Conservation (phyloP, 2,329 filamentous ascomycete genomes). For the Cladophialophora yegresii region DNA sequence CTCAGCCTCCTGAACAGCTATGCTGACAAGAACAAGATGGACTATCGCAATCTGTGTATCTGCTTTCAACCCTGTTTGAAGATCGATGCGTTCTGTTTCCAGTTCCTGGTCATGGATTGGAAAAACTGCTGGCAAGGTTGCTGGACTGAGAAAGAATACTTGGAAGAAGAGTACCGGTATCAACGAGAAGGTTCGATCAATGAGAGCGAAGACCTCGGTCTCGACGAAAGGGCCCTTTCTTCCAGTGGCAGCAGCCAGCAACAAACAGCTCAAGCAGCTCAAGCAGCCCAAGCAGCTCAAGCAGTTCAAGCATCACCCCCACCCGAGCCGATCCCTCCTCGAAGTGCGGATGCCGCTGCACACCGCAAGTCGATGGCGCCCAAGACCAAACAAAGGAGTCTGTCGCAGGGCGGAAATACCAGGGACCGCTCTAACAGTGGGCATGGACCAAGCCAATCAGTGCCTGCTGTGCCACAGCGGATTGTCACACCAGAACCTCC, state of each 20-base stretch:
- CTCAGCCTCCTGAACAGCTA: constrained; percentile 88
- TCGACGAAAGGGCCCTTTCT: constrained; percentile 61
- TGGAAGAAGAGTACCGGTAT: constrained; percentile 56
- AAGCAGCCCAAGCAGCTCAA: no score
- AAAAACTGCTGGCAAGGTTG: constrained; percentile 96
- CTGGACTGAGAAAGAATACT: constrained; percentile 80
- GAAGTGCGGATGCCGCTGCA: constrained; percentile 27
- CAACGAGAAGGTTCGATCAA: constrained; percentile 38
- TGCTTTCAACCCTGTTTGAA: constrained; percentile 98
- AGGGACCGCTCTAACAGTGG: constrained; percentile 28
- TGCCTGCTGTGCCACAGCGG: constrained; percentile 31
- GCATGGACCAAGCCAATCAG: constrained; percentile 32
- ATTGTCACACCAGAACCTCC: constrained; percentile 35
- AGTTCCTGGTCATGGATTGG: constrained; percentile 93
- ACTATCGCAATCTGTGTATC: constrained; percentile 91
- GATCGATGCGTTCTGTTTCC: constrained; percentile 92
- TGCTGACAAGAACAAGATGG: constrained; percentile 97
- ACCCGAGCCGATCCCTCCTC: constrained; percentile 17
- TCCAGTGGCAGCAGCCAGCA: constrained; percentile 67
- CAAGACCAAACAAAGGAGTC: constrained; percentile 33
- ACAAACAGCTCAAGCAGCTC: background rate
- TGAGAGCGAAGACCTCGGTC: constrained; percentile 34
- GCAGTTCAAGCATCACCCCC: background rate
- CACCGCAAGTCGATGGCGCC: constrained; percentile 26
- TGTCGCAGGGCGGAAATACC: constrained; percentile 29